Base-by-base conservation (phyloP, 2,329 filamentous ascomycete species). In the Aaosphaeria pasadenensis region DNA sequence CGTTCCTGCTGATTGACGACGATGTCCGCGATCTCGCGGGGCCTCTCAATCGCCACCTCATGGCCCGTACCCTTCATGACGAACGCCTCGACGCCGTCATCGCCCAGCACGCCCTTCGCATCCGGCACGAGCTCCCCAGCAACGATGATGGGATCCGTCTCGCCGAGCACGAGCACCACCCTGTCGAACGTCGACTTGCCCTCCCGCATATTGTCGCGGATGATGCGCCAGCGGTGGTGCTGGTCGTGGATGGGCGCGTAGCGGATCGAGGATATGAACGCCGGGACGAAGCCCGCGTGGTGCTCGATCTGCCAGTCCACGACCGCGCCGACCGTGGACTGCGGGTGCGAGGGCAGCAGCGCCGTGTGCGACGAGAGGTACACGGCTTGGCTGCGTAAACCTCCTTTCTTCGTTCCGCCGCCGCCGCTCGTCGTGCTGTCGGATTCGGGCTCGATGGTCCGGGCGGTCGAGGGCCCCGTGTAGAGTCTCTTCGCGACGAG, bases 191-290 rank as follows among this genome's bases (percentile, higher is more conserved):
- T 62, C 64, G 47, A 55, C 64, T 28, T 55, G 62, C 36, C 58
- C 56, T 17, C 36, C 24, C 55, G 51, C 9, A 68, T 59, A 32
- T 62, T 58, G 11, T 69, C 61, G 0, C 79, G 77, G 31, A 91
- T 73, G 1, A 74, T 69, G 28, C 64, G 63, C 88, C 87, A 92
- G 39, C 82, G 75, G 35, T 76, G 74, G 47, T 83, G 77, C 54
- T 86, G 80, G 9, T 79, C 77, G 52, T 85, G 82, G 24, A 91
- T 83, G 0, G 88, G 89, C 2, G 84, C 85, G 59, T 87, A 71
- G 17, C 84, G 78, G 56, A 92, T 85, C 30, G 81, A 84, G 48
- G 83, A 87, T 59, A 90, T 79, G 59, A 91, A 91, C 0, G 87
- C 81, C 2, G 76, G 74, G 5, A 89, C 74, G 59, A 89, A 91